These are phyloP conservation scores for barley (Hordeum vulgare) DNA, from an alignment of 176 grass and related monocot species.

Conservation along the genomic window DNA sequence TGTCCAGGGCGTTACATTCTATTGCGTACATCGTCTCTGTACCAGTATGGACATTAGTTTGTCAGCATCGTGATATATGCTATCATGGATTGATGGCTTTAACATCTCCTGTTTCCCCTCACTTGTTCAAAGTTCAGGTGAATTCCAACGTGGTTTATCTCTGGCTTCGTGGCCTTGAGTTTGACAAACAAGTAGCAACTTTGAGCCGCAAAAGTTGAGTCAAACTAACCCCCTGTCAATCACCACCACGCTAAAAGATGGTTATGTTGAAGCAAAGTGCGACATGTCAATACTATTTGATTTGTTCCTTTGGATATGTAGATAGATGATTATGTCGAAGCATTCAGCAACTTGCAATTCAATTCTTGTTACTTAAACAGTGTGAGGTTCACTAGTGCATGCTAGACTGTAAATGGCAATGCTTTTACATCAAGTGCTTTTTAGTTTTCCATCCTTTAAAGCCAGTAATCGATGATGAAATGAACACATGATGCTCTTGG, in stretches of 20 bases:
- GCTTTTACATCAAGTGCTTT: constrained; percentile 6
- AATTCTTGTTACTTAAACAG: neutral
- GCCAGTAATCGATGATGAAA: constrained; percentile 17
- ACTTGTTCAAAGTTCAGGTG: neutral
- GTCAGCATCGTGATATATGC: neutral
- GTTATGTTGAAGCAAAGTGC: neutral
- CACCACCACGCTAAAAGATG: neutral
- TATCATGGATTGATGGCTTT: neutral
- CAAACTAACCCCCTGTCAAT: neutral
- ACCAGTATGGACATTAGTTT: neutral
- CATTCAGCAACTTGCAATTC: neutral
- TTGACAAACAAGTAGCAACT: neutral
- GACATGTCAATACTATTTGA: neutral
- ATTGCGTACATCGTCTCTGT: neutral
- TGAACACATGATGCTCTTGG: neutral
- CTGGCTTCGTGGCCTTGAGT: neutral
- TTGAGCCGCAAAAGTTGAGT: neutral
- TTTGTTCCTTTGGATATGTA: neutral
- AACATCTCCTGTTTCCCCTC: neutral
- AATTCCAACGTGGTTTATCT: neutral
- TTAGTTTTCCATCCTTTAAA: constrained; percentile 10
- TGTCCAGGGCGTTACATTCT: no score
- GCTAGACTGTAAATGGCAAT: constrained; percentile 18
- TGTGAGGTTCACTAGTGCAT: neutral
- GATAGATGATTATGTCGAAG: neutral